These are phyloP conservation scores for Beta vulgaris DNA, from an alignment of 148 eudicot genomes.

Conservation along the genomic window DNA sequence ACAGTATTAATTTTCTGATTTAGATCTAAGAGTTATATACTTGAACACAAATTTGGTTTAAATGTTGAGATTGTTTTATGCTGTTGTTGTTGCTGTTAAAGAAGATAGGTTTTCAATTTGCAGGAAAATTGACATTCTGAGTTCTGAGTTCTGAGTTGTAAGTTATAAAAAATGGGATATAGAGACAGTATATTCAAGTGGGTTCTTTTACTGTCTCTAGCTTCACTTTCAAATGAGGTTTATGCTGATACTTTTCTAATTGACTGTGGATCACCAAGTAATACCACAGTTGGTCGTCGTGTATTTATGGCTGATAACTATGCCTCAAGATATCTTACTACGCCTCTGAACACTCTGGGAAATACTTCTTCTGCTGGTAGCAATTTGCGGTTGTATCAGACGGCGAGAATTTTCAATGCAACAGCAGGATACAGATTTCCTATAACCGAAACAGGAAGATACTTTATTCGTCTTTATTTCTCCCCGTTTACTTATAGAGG, in stretches of 20 bases:
- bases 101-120: constrained; percentile 19
- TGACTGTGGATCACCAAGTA: constrained; percentile 52
- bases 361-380: constrained; percentile 35
- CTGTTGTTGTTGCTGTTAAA: background rate
- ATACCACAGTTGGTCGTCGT: constrained; percentile 39
- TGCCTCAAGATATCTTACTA: constrained; percentile 36
- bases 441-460: constrained; percentile 54
- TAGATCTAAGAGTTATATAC: constrained; percentile 10
- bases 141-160: too few relatives aligned
- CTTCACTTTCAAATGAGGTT: constrained; percentile 23
- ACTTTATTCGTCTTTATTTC: constrained; percentile 75
- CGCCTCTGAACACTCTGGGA: constrained; percentile 28
- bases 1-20: background rate
- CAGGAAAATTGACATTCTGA: constrained; percentile 22
- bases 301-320: constrained; percentile 47
- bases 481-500: constrained; percentile 46
- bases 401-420: constrained; percentile 56
- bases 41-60: background rate
- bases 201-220: constrained; percentile 29
- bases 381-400: constrained; percentile 42
- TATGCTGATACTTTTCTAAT: constrained; percentile 41
- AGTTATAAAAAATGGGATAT: constrained; percentile 18
- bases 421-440: constrained; percentile 56
- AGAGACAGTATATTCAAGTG: constrained; percentile 18
- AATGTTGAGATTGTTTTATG: background rate